Evolutionary conservation across 768 basidiomycete genomes (phyloP).

Genomic region (Suillus discolor): DNA sequence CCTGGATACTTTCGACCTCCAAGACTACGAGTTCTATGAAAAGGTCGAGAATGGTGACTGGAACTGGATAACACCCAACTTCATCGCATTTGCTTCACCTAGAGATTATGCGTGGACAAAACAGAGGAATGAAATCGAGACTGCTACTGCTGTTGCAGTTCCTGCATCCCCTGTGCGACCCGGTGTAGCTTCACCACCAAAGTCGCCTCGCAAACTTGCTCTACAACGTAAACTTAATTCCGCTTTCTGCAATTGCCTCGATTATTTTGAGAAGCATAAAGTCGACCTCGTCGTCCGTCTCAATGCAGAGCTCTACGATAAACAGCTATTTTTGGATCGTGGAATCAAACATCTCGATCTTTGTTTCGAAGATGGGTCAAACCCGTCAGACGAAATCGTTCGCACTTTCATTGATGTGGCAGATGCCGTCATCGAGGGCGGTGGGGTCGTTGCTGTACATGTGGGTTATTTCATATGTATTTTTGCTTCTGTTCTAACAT

Average conservation of each 20-base stretch:
- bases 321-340: slow-evolving; percentile 74
- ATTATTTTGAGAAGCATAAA: slow-evolving; percentile 86
- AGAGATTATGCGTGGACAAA: slow-evolving; percentile 83
- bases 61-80: slow-evolving; percentile 93
- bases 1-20: slow-evolving; percentile 90
- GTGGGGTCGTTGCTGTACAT: slow-evolving; percentile 87
- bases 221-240: slow-evolving; percentile 77
- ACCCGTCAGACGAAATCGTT: slow-evolving; percentile 94
- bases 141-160: slow-evolving; percentile 25
- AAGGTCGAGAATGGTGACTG: slow-evolving; percentile 96
- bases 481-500: slow-evolving; percentile 18
- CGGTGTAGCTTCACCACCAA: slow-evolving; percentile 19
- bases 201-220: slow-evolving; percentile 46
- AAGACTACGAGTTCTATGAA: slow-evolving; percentile 93
- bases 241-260: slow-evolving; percentile 87
- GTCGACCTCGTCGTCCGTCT: slow-evolving; percentile 92
- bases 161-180: slow-evolving; percentile 31
- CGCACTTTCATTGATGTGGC: slow-evolving; percentile 87
- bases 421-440: slow-evolving; percentile 73
- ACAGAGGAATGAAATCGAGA: slow-evolving; percentile 65
- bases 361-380: slow-evolving; percentile 98
- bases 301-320: slow-evolving; percentile 92
- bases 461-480: slow-evolving; percentile 47
- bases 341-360: slow-evolving; percentile 90
- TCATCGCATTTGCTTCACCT: slow-evolving; percentile 94